Evolutionary conservation across 108 stramenopile genomes (phyloP).

Genomic region (Nitzschia sp.): DNA sequence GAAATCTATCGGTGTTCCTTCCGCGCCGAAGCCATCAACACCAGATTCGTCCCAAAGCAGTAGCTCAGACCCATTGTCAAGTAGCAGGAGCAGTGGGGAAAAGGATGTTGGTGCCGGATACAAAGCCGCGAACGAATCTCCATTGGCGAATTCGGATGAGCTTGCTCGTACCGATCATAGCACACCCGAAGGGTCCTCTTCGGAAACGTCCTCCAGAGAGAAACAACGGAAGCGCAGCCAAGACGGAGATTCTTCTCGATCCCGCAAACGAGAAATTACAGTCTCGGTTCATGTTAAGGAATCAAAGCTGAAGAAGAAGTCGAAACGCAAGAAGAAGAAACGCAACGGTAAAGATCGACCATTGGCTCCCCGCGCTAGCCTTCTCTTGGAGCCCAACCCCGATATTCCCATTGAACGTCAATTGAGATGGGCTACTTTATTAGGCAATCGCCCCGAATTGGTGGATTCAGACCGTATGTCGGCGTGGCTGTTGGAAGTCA

Average conservation of each 20-base stretch:
- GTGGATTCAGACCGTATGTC: not conserved
- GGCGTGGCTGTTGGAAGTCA: constrained; percentile 5
- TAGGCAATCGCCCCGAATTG: not conserved
- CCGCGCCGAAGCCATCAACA: not conserved
- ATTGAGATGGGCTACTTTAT: not conserved
- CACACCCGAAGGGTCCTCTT: not conserved
- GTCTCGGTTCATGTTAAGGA: not conserved
- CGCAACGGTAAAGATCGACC: no score
- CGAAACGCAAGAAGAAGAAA: no score
- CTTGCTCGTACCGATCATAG: not conserved
- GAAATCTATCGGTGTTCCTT: not conserved
- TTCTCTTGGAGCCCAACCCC: not conserved
- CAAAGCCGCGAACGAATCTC: not conserved
- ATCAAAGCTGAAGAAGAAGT: not conserved
- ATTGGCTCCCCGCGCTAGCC: not conserved
- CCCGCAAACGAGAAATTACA: not conserved
- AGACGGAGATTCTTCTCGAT: not conserved
- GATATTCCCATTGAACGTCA: constrained; percentile 1
- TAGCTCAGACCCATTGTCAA: no score
- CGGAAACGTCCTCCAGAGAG: not conserved
- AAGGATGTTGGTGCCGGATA: not conserved
- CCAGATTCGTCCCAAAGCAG: no score
- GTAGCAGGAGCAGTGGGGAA: no score
- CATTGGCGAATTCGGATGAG: not conserved
- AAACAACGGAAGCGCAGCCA: not conserved